Conservation (phyloP, 1,284 basidiomycete genomes). For the Thelephora terrestris region DNA sequence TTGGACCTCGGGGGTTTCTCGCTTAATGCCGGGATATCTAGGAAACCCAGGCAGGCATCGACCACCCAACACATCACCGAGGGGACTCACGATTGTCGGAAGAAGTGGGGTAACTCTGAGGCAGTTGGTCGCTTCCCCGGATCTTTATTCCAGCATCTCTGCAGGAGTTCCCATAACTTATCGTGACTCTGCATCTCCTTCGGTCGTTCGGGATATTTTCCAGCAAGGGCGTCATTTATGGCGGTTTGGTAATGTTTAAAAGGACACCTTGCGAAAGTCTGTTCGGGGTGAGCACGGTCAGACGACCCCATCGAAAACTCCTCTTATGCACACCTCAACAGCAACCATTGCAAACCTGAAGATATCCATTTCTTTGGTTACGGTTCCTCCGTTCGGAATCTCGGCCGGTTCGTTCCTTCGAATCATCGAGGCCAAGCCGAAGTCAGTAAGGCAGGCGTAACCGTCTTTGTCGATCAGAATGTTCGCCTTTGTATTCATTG, state of each 20-base stretch:
- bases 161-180: conserved; percentile 1
- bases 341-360: background rate
- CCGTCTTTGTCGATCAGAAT: conserved; percentile 2
- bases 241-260: background rate
- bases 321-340: background rate
- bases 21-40: too few species aligned
- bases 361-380: background rate
- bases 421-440: background rate
- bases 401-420: background rate
- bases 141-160: background rate
- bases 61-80: too few species aligned
- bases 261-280: background rate
- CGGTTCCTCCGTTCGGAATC: background rate
- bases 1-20: too few species aligned
- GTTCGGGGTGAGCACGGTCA: too few species aligned
- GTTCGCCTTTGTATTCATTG: background rate
- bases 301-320: background rate
- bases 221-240: background rate
- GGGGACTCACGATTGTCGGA: too few species aligned
- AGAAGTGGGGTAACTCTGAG: background rate
- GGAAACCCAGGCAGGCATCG: too few species aligned
- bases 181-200: background rate
- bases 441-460: conserved; percentile 2
- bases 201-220: background rate
- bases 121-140: background rate